These are phyloP conservation scores for Phytophthora citricola DNA, from an alignment of 352 stramenopile genomes.

Conservation along the genomic window DNA sequence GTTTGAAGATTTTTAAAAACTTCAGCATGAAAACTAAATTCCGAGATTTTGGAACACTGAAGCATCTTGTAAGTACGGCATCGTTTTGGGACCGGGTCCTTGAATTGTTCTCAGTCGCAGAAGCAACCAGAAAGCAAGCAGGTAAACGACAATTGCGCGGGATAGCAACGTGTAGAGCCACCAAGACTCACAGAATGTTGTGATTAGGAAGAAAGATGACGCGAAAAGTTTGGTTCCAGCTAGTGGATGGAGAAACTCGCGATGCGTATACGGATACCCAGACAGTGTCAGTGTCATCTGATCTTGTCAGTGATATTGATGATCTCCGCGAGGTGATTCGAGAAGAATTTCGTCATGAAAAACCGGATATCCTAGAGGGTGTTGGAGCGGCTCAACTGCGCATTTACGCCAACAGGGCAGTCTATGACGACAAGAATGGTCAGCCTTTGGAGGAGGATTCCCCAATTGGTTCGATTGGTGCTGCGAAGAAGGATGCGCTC, in stretches of 20 bases:
- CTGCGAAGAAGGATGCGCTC: neutral
- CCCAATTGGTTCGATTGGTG: neutral
- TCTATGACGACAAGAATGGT: slow-evolving; percentile 7
- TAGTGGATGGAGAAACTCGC: slow-evolving; percentile 8
- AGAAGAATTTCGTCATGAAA: neutral
- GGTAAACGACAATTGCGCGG: too few relatives aligned
- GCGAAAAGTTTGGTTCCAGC: slow-evolving; percentile 11
- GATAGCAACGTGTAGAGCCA: too few relatives aligned
- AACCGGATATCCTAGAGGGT: neutral
- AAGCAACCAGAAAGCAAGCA: too few relatives aligned
- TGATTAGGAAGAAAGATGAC: neutral
- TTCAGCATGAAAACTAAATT: neutral
- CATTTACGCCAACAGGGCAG: slow-evolving; percentile 15
- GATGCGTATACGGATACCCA: neutral
- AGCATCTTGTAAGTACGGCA: too few relatives aligned
- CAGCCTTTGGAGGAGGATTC: neutral
- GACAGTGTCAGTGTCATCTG: slow-evolving; percentile 9
- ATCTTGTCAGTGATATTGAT: slow-evolving; percentile 7
- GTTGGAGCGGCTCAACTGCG: neutral
- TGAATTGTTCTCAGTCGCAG: too few relatives aligned
- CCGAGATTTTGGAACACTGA: too few relatives aligned
- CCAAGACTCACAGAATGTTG: too few relatives aligned
- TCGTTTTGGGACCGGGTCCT: too few relatives aligned
- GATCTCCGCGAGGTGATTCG: slow-evolving; percentile 1
- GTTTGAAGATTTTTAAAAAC: neutral